phyloP scores from a whole-genome alignment of 2,329 filamentous ascomycete species.

The Colletotrichum tropicicola region DNA sequence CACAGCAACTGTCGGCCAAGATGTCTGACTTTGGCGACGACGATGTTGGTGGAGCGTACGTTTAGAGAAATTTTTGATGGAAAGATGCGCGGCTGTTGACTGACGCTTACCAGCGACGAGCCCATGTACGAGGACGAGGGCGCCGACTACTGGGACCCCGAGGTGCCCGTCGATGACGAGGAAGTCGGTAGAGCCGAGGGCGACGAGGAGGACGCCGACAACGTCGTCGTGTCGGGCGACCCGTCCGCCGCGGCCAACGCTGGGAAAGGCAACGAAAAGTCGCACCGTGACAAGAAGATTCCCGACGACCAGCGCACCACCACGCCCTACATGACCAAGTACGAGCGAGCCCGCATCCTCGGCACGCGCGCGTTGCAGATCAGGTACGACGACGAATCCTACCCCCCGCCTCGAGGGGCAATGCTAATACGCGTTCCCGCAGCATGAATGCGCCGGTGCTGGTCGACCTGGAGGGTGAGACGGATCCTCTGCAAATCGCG shows the following conservation, averaged over 20 bases:
- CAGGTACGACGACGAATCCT: constrained; percentile 67
- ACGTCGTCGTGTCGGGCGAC: constrained; percentile 70
- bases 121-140: constrained; percentile 74
- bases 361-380: constrained; percentile 96
- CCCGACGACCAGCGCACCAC: constrained; percentile 87
- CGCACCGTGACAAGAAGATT: constrained; percentile 85
- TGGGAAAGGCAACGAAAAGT: constrained; percentile 62
- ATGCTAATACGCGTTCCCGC: constrained; percentile 30
- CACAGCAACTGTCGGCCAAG: constrained; percentile 24
- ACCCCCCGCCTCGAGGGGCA: not conserved
- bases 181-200: constrained; percentile 63
- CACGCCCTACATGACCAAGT: constrained; percentile 99
- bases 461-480: constrained; percentile 96
- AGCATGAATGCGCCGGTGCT: constrained; percentile 98
- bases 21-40: constrained; percentile 83
- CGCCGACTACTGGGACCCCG: constrained; percentile 60
- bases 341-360: constrained; percentile 92
- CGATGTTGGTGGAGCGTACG: constrained; percentile 39
- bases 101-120: constrained; percentile 62
- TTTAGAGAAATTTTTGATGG: constrained; percentile 9
- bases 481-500: constrained; percentile 95
- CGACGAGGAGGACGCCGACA: constrained; percentile 65
- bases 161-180: constrained; percentile 59
- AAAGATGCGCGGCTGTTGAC: not conserved
- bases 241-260: constrained; percentile 66